phyloP scores from a whole-genome alignment of 768 basidiomycete species.

The Collybiopsis luxurians region DNA sequence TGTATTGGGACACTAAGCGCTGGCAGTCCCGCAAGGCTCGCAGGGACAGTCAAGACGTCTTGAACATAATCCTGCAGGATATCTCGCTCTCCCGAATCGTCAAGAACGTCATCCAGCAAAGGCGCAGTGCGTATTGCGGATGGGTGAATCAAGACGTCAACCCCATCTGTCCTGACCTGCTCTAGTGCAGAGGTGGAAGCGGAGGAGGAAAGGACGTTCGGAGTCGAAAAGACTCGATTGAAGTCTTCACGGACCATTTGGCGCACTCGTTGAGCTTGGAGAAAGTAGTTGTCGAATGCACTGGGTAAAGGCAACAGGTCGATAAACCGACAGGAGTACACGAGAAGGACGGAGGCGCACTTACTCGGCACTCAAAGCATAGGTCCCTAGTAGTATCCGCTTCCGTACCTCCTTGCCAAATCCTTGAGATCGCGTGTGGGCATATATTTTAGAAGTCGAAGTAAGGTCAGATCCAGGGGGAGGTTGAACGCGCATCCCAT shows the following conservation, averaged over 20 bases:
- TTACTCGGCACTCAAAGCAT: conserved; percentile 89
- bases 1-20: conserved; percentile 69
- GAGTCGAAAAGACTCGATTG: conserved; percentile 57
- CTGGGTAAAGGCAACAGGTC: not conserved
- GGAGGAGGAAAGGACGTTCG: conserved; percentile 43
- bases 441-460: conserved; percentile 58
- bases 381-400: conserved; percentile 86
- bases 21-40: conserved; percentile 86
- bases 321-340: not conserved
- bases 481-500: conserved; percentile 34
- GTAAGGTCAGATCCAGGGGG: conserved; percentile 28
- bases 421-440: conserved; percentile 60
- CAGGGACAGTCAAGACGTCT: conserved; percentile 90
- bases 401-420: conserved; percentile 87
- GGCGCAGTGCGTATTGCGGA: conserved; percentile 89
- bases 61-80: conserved; percentile 72
- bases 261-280: conserved; percentile 87
- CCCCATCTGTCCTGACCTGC: conserved; percentile 26
- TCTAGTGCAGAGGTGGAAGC: not conserved
- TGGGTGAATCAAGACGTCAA: conserved; percentile 86
- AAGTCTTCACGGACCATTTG: conserved; percentile 73
- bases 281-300: conserved; percentile 96
- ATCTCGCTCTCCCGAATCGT: conserved; percentile 10
- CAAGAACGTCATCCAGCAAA: conserved; percentile 28
- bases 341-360: conserved; percentile 21